phyloP scores from a whole-genome alignment of 345 rosid species.

The Linum trigynum region DNA sequence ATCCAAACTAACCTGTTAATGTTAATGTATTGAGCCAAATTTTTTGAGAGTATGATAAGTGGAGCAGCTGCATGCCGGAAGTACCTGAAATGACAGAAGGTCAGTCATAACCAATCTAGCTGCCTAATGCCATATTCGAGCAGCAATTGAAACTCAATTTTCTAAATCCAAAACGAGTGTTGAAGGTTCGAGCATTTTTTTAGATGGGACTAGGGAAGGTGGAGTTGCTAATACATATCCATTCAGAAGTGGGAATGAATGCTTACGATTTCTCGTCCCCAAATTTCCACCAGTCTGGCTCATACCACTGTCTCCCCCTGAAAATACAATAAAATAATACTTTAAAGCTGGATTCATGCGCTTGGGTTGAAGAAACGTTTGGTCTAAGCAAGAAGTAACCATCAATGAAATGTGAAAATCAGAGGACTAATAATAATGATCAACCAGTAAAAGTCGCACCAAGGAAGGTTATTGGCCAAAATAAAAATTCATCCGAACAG shows the following conservation, averaged over 20 bases:
- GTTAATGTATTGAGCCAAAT: slow-evolving; percentile 66
- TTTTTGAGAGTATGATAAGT: slow-evolving; percentile 66
- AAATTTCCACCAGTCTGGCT: slow-evolving; percentile 98
- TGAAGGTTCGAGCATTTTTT: no score
- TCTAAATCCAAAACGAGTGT: background rate
- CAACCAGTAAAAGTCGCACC: background rate
- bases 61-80: slow-evolving; percentile 81
- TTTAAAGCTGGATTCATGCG: background rate
- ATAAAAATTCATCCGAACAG: no score
- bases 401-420: background rate
- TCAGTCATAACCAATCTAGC: background rate
- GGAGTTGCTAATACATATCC: slow-evolving; percentile 1
- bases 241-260: slow-evolving; percentile 9
- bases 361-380: background rate
- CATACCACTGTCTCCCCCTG: slow-evolving; percentile 91
- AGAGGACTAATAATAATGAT: background rate
- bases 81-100: slow-evolving; percentile 44
- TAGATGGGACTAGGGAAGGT: background rate
- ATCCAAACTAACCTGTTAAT: slow-evolving; percentile 64
- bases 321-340: slow-evolving; percentile 17
- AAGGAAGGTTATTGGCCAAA: no score
- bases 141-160: slow-evolving; percentile 1
- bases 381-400: background rate
- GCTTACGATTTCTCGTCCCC: slow-evolving; percentile 95
- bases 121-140: background rate